Percentiles rank a stretch among this genome's conserved stretches.
Evolutionary conservation across 345 rosid genomes (phyloP).

Genomic region (Viola odorata): DNA sequence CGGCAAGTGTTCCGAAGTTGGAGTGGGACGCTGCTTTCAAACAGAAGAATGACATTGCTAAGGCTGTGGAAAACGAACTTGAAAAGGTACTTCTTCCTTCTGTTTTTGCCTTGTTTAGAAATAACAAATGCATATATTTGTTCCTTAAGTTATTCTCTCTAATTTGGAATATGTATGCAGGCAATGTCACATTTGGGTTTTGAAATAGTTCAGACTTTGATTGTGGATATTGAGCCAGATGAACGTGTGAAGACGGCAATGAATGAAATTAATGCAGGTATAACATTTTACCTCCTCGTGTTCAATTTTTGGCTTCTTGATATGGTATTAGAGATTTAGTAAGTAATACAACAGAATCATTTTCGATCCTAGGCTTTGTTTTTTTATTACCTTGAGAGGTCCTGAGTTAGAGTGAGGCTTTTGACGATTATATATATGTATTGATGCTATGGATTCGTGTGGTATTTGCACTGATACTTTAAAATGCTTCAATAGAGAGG

Average conservation of each 20-base stretch:
- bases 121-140: not conserved
- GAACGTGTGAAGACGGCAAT: conserved; percentile 20
- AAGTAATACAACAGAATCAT: too few relatives aligned
- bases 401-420: too few relatives aligned
- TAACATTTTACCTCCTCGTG: not conserved
- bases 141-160: not conserved
- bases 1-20: conserved; percentile 22
- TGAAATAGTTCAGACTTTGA: conserved; percentile 23
- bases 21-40: conserved; percentile 18
- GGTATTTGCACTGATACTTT: too few relatives aligned
- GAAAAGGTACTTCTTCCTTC: conserved; percentile 12
- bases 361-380: too few relatives aligned
- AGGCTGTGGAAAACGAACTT: conserved; percentile 16
- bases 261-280: conserved; percentile 25
- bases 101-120: not conserved
- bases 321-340: too few relatives aligned
- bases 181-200: conserved; percentile 23
- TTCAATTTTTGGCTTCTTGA: not conserved
- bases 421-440: too few relatives aligned
- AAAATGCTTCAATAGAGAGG: too few relatives aligned
- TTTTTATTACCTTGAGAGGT: too few relatives aligned
- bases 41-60: conserved; percentile 23
- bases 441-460: too few relatives aligned
- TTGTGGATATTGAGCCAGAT: conserved; percentile 22
- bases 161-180: not conserved